phyloP scores from a whole-genome alignment of 306 rosid species.

The Trichosanthes truncata region DNA sequence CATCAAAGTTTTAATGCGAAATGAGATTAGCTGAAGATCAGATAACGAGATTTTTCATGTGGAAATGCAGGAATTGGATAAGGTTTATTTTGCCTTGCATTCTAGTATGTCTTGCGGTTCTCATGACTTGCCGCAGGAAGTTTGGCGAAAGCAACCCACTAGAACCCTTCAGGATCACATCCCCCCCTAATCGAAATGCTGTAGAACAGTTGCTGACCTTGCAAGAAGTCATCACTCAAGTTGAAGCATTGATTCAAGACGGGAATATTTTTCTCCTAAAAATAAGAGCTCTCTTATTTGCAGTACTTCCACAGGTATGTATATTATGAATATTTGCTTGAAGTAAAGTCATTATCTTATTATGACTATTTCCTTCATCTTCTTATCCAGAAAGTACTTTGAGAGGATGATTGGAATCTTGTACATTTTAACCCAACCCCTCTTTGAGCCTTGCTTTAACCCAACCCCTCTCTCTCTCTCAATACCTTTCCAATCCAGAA shows the following conservation, averaged over 20 bases:
- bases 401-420: neutral
- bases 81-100: conserved; percentile 55
- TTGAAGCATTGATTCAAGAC: conserved; percentile 64
- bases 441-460: neutral
- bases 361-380: neutral
- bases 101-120: conserved; percentile 37
- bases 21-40: neutral
- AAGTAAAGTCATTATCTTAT: neutral
- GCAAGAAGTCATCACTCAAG: conserved; percentile 76
- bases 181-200: conserved; percentile 67
- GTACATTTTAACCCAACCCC: neutral
- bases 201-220: conserved; percentile 79
- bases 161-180: conserved; percentile 49
- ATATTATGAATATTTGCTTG: neutral
- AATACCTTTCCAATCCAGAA: neutral
- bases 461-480: neutral
- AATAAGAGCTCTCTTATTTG: conserved; percentile 79
- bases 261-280: conserved; percentile 79
- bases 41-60: neutral
- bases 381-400: neutral
- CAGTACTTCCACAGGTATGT: conserved; percentile 72
- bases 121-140: conserved; percentile 65
- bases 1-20: neutral
- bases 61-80: conserved; percentile 76
- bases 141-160: conserved; percentile 46